phyloP scores from a whole-genome alignment of 2,329 filamentous ascomycete genomes.

The Hypoxylon sp. region DNA sequence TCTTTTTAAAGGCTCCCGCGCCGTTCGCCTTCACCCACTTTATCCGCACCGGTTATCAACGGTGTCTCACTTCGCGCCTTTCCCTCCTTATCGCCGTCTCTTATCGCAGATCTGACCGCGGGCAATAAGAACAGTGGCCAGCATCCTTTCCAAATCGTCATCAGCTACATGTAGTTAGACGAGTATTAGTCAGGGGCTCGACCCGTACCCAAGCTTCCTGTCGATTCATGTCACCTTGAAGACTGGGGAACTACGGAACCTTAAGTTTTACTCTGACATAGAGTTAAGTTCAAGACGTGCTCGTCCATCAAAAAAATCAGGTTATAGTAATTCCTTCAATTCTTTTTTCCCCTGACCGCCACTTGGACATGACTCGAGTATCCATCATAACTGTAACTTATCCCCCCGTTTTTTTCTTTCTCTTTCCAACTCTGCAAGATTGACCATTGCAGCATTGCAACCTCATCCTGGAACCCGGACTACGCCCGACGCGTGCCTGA shows the following conservation, averaged over 20 bases:
- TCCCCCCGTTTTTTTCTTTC: conserved; percentile 2
- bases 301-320: conserved; percentile 5
- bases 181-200: conserved; percentile 26
- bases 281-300: conserved; percentile 7
- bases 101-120: conserved; percentile 22
- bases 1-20: conserved; percentile 8
- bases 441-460: conserved; percentile 26
- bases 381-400: conserved; percentile 32
- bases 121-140: neutral
- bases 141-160: neutral
- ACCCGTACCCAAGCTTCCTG: conserved; percentile 10
- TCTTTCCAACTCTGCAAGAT: conserved; percentile 12
- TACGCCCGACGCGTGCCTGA: conserved; percentile 40
- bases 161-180: neutral
- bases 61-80: conserved; percentile 23
- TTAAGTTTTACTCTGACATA: conserved; percentile 25
- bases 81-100: conserved; percentile 22
- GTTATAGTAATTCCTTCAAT: conserved; percentile 20
- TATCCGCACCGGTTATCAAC: conserved; percentile 38
- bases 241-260: conserved; percentile 6
- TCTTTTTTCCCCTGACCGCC: conserved; percentile 33
- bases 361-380: conserved; percentile 37
- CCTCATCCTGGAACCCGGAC: conserved; percentile 28
- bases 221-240: conserved; percentile 33
- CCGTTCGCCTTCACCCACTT: conserved; percentile 21